Conservation (phyloP, 345 rosid genomes). For the Brassica cretica region DNA sequence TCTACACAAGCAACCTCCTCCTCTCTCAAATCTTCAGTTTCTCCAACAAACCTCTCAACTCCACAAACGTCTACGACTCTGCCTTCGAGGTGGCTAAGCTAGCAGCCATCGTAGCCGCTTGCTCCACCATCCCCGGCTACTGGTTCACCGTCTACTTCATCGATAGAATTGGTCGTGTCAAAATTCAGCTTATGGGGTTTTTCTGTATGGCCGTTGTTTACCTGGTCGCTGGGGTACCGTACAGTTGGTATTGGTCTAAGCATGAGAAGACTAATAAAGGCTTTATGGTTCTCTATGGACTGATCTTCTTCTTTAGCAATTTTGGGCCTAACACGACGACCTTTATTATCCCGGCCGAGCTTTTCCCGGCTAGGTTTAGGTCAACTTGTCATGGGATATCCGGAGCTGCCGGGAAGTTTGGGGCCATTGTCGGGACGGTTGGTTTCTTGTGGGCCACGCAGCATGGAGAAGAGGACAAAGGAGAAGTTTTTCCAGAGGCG, state of each 20-base stretch:
- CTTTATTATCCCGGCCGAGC: slow-evolving; percentile 75
- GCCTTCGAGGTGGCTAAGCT: slow-evolving; percentile 49
- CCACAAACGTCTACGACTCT: slow-evolving; percentile 40
- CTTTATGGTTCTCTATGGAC: slow-evolving; percentile 53
- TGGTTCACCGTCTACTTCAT: slow-evolving; percentile 63
- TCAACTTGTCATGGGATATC: slow-evolving; percentile 82
- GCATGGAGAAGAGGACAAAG: not conserved
- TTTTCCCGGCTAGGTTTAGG: slow-evolving; percentile 81
- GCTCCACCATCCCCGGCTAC: slow-evolving; percentile 73
- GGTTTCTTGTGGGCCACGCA: slow-evolving; percentile 58
- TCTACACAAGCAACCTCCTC: slow-evolving; percentile 68
- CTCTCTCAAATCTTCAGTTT: slow-evolving; percentile 52
- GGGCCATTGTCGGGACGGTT: slow-evolving; percentile 67
- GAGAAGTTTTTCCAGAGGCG: not conserved
- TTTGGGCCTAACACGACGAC: slow-evolving; percentile 87
- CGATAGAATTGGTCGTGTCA: slow-evolving; percentile 62
- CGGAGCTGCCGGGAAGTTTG: slow-evolving; percentile 71
- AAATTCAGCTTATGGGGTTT: slow-evolving; percentile 67
- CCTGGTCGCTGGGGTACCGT: slow-evolving; percentile 51
- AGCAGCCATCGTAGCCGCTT: slow-evolving; percentile 54
- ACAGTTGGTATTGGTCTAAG: slow-evolving; percentile 41
- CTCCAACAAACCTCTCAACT: not conserved
- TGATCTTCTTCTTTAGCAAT: slow-evolving; percentile 73
- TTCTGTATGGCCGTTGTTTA: slow-evolving; percentile 57
- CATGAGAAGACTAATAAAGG: slow-evolving; percentile 32